Conservation (phyloP, 2,329 filamentous ascomycete species). For the Ophiostoma piceae region DNA sequence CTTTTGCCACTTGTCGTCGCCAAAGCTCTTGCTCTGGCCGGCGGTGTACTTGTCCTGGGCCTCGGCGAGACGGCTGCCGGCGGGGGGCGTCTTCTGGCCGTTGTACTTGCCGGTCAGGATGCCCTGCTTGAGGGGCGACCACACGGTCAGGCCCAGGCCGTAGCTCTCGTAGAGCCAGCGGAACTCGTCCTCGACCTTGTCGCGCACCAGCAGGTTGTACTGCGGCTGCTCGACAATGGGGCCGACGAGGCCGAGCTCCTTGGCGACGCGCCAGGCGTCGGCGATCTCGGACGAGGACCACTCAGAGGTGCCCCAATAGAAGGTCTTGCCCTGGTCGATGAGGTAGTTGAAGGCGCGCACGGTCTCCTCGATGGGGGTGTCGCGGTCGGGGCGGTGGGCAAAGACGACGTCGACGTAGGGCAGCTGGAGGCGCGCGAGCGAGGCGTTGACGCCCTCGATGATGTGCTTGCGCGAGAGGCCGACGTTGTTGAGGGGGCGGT, state of each 20-base stretch:
- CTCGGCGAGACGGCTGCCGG: slow-evolving; percentile 53
- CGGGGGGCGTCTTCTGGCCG: slow-evolving; percentile 35
- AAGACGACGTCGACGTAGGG: slow-evolving; percentile 65
- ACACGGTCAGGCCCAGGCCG: slow-evolving; percentile 51
- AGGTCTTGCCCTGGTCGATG: slow-evolving; percentile 61
- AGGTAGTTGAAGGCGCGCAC: slow-evolving; percentile 67
- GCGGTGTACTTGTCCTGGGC: slow-evolving; percentile 53
- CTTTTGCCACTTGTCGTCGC: slow-evolving; percentile 45
- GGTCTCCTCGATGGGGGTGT: slow-evolving; percentile 65
- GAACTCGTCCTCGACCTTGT: slow-evolving; percentile 57
- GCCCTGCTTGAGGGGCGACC: slow-evolving; percentile 51
- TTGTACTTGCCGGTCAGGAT: slow-evolving; percentile 61
- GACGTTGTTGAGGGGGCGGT: slow-evolving; percentile 48
- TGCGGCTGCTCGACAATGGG: slow-evolving; percentile 63
- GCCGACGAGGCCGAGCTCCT: slow-evolving; percentile 55
- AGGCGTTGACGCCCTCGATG: slow-evolving; percentile 54
- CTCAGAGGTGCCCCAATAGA: slow-evolving; percentile 69
- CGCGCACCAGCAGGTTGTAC: slow-evolving; percentile 59
- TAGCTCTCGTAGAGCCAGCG: slow-evolving; percentile 52
- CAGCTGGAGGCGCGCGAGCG: slow-evolving; percentile 52
- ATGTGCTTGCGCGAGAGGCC: slow-evolving; percentile 58
- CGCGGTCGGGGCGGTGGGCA: slow-evolving; percentile 62
- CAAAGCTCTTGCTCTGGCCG: slow-evolving; percentile 38
- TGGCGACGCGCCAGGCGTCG: slow-evolving; percentile 55
- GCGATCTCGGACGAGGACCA: slow-evolving; percentile 66